A percentile compares a stretch with the other conserved stretches of the same genome.
Evolutionary conservation across 2,329 filamentous ascomycete species (phyloP).

Genomic region (Alternaria atra): DNA sequence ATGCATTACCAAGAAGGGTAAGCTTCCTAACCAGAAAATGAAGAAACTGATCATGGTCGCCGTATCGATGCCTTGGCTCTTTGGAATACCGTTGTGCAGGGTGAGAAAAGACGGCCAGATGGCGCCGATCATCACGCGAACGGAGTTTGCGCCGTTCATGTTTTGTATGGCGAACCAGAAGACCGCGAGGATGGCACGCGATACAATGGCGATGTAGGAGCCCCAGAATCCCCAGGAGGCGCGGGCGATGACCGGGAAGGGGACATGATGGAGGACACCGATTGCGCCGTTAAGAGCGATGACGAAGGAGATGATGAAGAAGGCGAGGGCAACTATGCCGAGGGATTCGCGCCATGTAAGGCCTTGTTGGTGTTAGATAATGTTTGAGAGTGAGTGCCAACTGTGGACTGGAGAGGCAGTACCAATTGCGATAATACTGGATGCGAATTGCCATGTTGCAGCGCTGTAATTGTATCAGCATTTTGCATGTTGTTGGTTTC

Average conservation of each 20-base stretch:
- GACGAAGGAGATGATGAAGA: conserved; percentile 66
- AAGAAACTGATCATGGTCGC: conserved; percentile 66
- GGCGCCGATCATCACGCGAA: conserved; percentile 62
- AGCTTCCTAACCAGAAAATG: conserved; percentile 65
- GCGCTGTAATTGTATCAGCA: conserved; percentile 40
- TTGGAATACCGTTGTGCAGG: conserved; percentile 63
- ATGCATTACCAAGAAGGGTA: conserved; percentile 65
- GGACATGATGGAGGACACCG: conserved; percentile 59
- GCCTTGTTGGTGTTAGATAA: conserved; percentile 43
- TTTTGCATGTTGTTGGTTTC: not conserved
- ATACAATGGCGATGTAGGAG: conserved; percentile 64
- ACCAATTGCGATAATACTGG: conserved; percentile 51
- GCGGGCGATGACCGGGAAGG: conserved; percentile 65
- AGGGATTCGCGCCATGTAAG: conserved; percentile 66
- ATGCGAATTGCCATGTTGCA: conserved; percentile 63
- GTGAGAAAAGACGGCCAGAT: conserved; percentile 67
- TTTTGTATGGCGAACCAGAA: conserved; percentile 74
- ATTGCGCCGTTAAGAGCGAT: conserved; percentile 67
- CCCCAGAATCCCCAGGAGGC: conserved; percentile 67
- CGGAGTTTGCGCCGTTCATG: conserved; percentile 67
- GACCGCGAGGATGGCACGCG: conserved; percentile 62
- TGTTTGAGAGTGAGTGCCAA: not conserved
- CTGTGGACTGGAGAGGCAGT: not conserved
- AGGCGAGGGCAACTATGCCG: conserved; percentile 61
- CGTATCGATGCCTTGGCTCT: conserved; percentile 63